Evolutionary conservation across 345 rosid species (phyloP).

Genomic region (Eucalyptus pumila): DNA sequence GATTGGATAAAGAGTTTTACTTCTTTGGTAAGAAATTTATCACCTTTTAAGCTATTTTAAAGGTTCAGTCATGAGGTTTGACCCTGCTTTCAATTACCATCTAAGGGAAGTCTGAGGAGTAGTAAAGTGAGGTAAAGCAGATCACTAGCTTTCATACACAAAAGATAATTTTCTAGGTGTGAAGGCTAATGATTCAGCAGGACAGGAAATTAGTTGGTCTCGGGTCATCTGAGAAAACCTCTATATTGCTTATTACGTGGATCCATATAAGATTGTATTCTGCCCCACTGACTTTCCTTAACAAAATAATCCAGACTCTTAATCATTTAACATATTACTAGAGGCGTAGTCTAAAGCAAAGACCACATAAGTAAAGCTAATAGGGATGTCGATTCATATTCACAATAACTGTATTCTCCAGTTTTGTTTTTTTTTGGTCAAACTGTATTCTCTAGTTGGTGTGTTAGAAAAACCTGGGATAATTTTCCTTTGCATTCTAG

Average conservation of each 20-base stretch:
- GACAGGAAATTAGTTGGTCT: neutral
- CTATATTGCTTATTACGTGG: neutral
- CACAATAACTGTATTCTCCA: neutral
- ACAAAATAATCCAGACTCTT: neutral
- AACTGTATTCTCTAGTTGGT: neutral
- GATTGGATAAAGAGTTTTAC: neutral
- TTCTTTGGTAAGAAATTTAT: neutral
- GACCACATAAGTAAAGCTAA: neutral
- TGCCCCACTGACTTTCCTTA: neutral
- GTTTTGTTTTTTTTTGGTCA: neutral
- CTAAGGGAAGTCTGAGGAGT: neutral
- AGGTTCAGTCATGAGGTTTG: neutral
- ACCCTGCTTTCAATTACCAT: neutral
- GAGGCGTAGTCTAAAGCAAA: neutral
- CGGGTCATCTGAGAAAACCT: neutral
- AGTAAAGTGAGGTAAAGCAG: neutral
- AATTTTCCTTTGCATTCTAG: neutral
- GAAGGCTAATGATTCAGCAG: neutral
- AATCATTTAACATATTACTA: neutral
- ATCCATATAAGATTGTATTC: neutral
- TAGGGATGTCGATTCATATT: neutral
- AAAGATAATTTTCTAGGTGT: neutral
- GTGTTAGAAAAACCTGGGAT: neutral
- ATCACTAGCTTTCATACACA: neutral
- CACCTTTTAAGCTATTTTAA: neutral